Conservation (phyloP, 805 yeast species). For the Wickerhamiella sorbophila region DNA sequence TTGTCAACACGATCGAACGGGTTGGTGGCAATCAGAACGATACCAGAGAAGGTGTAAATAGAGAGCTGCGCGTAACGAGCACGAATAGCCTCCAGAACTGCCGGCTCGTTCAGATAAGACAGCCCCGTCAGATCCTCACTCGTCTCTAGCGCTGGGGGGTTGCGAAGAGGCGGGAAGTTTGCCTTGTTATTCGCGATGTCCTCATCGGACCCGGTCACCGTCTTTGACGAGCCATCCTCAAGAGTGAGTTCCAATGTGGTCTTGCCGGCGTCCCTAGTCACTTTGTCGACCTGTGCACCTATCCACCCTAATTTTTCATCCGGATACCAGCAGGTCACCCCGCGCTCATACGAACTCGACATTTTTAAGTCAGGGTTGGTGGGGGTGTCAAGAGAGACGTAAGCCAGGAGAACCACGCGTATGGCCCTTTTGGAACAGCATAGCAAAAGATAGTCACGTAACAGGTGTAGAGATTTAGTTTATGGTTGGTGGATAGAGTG, state of each 20-base stretch:
- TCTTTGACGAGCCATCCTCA: slow-evolving; percentile 32
- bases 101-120: slow-evolving; percentile 90
- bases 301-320: slow-evolving; percentile 63
- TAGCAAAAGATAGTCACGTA: too few relatives aligned
- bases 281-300: slow-evolving; percentile 45
- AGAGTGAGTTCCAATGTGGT: slow-evolving; percentile 36
- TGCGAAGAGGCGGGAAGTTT: slow-evolving; percentile 65
- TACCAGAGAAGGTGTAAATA: slow-evolving; percentile 93
- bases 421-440: too few relatives aligned
- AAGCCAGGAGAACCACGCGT: too few relatives aligned
- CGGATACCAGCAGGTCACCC: slow-evolving; percentile 57
- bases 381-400: background rate
- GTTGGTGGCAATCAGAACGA: slow-evolving; percentile 88
- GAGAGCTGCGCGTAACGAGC: slow-evolving; percentile 78
- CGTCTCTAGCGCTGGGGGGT: slow-evolving; percentile 84
- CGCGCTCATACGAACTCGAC: slow-evolving; percentile 15
- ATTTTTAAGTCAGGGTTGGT: background rate
- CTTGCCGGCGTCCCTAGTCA: slow-evolving; percentile 31
- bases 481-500: too few relatives aligned
- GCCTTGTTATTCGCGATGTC: slow-evolving; percentile 33
- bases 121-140: slow-evolving; percentile 88
- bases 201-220: slow-evolving; percentile 10
- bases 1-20: slow-evolving; percentile 91
- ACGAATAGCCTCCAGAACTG: slow-evolving; percentile 85
- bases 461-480: too few relatives aligned